A percentile compares a stretch with the other conserved stretches of the same genome.
These are phyloP conservation scores for Plasmopara muralis DNA, from an alignment of 352 stramenopile genomes.

Conservation along the genomic window DNA sequence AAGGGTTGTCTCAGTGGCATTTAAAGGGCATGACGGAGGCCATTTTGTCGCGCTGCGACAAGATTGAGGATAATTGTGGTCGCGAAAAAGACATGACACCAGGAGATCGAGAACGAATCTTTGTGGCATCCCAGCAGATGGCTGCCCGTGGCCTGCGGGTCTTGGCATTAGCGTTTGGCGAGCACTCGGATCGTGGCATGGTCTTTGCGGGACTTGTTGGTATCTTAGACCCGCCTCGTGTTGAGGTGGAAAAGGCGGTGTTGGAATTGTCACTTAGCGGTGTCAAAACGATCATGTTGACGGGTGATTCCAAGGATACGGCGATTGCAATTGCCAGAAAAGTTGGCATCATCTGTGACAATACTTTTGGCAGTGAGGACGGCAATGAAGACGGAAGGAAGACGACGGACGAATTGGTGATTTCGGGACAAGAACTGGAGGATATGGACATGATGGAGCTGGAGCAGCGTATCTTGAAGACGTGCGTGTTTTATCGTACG, in stretches of 20 bases:
- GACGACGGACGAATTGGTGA: constrained; percentile 38
- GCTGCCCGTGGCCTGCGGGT: constrained; percentile 76
- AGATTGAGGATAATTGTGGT: constrained; percentile 68
- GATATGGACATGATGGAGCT: constrained; percentile 81
- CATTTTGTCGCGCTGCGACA: constrained; percentile 65
- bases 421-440: constrained; percentile 88
- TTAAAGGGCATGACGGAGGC: constrained; percentile 81
- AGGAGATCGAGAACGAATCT: constrained; percentile 56
- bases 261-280: constrained; percentile 44
- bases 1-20: constrained; percentile 54
- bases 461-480: constrained; percentile 80
- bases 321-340: constrained; percentile 92
- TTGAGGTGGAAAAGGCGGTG: constrained; percentile 60
- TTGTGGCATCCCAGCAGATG: constrained; percentile 58
- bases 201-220: constrained; percentile 91
- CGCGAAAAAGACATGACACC: constrained; percentile 57
- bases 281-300: constrained; percentile 89
- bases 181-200: constrained; percentile 74
- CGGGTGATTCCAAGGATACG: constrained; percentile 94
- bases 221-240: constrained; percentile 81
- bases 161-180: constrained; percentile 85
- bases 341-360: constrained; percentile 86
- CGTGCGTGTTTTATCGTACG: constrained; percentile 94
- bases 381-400: constrained; percentile 28
- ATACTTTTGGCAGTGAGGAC: constrained; percentile 27